Base-by-base conservation (phyloP, 108 stramenopile species). In the Nitzschia sp. region DNA sequence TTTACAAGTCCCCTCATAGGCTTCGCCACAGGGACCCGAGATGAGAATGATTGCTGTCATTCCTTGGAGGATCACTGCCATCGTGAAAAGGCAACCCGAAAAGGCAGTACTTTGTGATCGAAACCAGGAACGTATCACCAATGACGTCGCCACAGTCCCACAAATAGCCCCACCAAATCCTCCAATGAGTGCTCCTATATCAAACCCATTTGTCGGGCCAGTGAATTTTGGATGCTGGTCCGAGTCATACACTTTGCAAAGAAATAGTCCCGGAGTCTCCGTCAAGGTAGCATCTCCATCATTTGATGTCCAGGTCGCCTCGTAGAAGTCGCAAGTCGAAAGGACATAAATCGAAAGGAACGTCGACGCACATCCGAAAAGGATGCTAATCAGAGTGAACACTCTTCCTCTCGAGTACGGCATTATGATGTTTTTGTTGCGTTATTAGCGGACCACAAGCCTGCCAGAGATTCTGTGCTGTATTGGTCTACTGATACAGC, bases 81-180 rank as follows among this genome's bases (percentile, higher is more conserved):
- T 34, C 66, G 53, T 66, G 26, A 66, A 66, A n/a, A 53, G n/a
- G 34, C 66, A 66, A 26, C 53, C 32, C 2, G 66, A 8, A 54
- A 53, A 35, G 16, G 45, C 38, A 41, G 6, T 41, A n/a, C n/a
- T n/a, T n/a, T n/a, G n/a, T n/a, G n/a, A n/a, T n/a, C n/a, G n/a
- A n/a, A n/a, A n/a, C n/a, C n/a, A n/a, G n/a, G n/a, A 48, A 27
- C 17, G 11, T 16, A 44, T 22, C 16, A 61, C 35, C 33, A 61
- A 3, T 11, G 6, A 4, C 9, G 66, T 66, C 6, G 66, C 66
- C 2, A 54, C 3, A n/a, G 31, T 19, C 25, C 53, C 66, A 2
- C 25, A 16, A 30, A 66, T 36, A 4, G 28, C 22, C 5, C 34
- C 66, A 3, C 21, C 33, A 36, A 66, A 46, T 29, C 45, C 45